Conservation (phyloP, 1,139 yeast genomes). For the Geotrichum aggregatum region DNA sequence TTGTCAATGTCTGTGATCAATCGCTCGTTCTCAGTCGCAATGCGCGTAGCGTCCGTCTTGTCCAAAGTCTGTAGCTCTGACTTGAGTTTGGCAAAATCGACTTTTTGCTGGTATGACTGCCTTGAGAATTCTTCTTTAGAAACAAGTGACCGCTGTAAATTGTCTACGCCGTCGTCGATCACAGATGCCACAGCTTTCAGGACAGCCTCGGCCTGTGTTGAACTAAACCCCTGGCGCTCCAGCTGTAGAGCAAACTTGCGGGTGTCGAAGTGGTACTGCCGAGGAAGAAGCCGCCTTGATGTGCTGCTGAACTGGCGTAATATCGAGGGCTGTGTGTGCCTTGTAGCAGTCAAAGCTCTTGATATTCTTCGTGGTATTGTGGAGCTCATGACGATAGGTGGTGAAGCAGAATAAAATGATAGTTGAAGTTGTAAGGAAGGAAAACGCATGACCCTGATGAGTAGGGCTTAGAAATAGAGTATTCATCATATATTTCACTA, state of each 20-base stretch:
- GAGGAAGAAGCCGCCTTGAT: slow-evolving; percentile 8
- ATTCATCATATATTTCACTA: no score
- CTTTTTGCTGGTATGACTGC: slow-evolving; percentile 90
- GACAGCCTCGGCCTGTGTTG: slow-evolving; percentile 76
- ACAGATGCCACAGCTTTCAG: slow-evolving; percentile 72
- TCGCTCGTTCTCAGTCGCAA: slow-evolving; percentile 84
- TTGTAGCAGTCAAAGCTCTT: not conserved
- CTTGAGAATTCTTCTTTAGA: slow-evolving; percentile 77
- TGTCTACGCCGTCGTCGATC: slow-evolving; percentile 73
- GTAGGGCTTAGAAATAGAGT: no score
- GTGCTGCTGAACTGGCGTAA: not conserved
- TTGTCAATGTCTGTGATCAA: slow-evolving; percentile 81
- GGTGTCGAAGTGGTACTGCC: slow-evolving; percentile 60
- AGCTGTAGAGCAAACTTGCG: slow-evolving; percentile 67
- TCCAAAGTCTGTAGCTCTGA: slow-evolving; percentile 89
- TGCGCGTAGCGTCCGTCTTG: slow-evolving; percentile 73
- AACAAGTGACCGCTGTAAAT: slow-evolving; percentile 71
- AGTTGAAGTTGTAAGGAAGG: not conserved
- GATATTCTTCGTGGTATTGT: not conserved
- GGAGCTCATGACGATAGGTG: not conserved
- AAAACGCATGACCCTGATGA: not conserved
- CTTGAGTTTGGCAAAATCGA: slow-evolving; percentile 88
- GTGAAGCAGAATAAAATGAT: not conserved
- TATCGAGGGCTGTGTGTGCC: not conserved
- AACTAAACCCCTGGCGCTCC: slow-evolving; percentile 65